Conservation (phyloP, 345 rosid species). For the Clausena lansium region DNA sequence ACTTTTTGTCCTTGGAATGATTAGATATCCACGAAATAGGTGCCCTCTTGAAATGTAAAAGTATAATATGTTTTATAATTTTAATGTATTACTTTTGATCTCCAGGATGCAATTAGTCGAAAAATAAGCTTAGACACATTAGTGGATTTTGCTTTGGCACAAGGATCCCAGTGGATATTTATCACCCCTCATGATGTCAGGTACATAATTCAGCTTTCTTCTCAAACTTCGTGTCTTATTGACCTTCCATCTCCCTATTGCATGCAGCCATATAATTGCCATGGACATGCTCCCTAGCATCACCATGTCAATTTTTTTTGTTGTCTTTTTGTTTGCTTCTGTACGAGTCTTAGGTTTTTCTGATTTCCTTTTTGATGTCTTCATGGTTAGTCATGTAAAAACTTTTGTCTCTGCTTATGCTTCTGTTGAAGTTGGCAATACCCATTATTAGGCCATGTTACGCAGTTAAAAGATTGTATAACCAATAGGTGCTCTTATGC, state of each 20-base stretch:
- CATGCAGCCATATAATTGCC: background rate
- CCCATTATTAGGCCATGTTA: background rate
- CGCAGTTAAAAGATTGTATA: background rate
- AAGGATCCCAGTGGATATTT: constrained; percentile 94
- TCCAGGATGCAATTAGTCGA: constrained; percentile 93
- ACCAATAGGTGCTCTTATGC: background rate
- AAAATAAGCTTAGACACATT: constrained; percentile 89
- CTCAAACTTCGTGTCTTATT: background rate
- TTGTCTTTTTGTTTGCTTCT: background rate
- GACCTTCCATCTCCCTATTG: background rate
- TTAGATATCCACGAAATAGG: background rate
- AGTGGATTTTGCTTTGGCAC: constrained; percentile 77
- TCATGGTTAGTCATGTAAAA: background rate
- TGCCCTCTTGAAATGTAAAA: background rate
- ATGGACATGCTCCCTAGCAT: background rate
- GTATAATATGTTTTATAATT: background rate
- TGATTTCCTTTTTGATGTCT: background rate
- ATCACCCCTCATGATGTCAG: constrained; percentile 98
- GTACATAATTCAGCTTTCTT: constrained; percentile 24
- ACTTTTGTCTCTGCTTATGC: background rate
- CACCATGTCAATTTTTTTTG: background rate
- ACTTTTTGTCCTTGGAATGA: background rate
- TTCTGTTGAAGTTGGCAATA: background rate
- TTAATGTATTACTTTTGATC: constrained; percentile 8
- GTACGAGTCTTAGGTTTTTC: background rate